Percentiles rank a stretch among this genome's conserved stretches.
phyloP scores from a whole-genome alignment of 2,329 filamentous ascomycete genomes.

The Thelonectria olida region DNA sequence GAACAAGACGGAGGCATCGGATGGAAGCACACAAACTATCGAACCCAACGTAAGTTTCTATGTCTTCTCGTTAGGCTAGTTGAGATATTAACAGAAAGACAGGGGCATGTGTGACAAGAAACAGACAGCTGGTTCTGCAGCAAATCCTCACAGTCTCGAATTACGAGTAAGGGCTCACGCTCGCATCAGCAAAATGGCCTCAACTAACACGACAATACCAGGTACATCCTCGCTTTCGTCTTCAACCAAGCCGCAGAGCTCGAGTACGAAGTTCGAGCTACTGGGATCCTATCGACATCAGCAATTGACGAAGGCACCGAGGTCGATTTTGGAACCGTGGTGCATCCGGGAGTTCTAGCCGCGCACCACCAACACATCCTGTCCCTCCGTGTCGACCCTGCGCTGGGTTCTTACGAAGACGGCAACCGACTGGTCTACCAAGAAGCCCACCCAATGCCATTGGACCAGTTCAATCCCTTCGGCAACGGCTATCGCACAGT shows the following conservation, averaged over 20 bases:
- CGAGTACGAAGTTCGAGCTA: conserved; percentile 21
- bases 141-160: conserved; percentile 71
- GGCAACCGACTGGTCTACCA: conserved; percentile 62
- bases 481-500: conserved; percentile 14
- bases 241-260: conserved; percentile 19
- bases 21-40: conserved; percentile 27
- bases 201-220: background rate
- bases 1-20: conserved; percentile 24
- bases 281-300: conserved; percentile 24
- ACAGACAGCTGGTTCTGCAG: conserved; percentile 67
- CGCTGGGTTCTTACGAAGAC: conserved; percentile 10
- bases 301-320: conserved; percentile 12
- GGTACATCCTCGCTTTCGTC: conserved; percentile 22
- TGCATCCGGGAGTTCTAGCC: conserved; percentile 19
- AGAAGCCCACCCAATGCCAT: conserved; percentile 40
- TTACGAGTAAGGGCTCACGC: conserved; percentile 52
- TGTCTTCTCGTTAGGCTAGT: background rate
- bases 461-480: conserved; percentile 15
- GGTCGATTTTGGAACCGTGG: conserved; percentile 27
- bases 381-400: conserved; percentile 68
- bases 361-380: conserved; percentile 80
- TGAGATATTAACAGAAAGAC: background rate
- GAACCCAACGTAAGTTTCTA: conserved; percentile 6
- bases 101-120: conserved; percentile 62
- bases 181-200: too few species aligned